Evolutionary conservation across 2,329 filamentous ascomycete genomes (phyloP).

Genomic region (Stylonectria norvegica): DNA sequence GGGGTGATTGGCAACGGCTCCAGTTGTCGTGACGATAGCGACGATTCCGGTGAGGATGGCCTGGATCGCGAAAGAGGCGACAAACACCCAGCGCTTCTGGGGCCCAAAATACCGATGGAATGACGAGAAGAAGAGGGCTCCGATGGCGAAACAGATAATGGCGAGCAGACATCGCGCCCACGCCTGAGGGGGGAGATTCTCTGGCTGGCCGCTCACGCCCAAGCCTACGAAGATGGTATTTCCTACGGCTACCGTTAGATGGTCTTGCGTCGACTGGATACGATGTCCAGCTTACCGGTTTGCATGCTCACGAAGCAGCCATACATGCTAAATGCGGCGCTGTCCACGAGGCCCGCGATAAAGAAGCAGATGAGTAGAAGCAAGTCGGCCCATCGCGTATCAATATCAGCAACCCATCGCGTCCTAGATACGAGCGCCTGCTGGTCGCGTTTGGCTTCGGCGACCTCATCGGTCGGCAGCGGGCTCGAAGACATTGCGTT

Average conservation of each 20-base stretch:
- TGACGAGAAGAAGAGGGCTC: constrained; percentile 26
- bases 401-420: constrained; percentile 20
- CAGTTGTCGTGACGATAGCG: constrained; percentile 22
- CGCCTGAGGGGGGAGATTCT: constrained; percentile 23
- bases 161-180: constrained; percentile 29
- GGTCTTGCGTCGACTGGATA: too few species aligned
- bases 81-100: constrained; percentile 27
- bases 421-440: constrained; percentile 8
- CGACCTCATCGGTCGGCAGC: constrained; percentile 3
- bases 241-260: constrained; percentile 6
- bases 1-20: constrained; percentile 20
- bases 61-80: constrained; percentile 21
- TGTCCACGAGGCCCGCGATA: constrained; percentile 25
- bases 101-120: constrained; percentile 26
- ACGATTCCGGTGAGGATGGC: constrained; percentile 22
- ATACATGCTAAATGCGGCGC: constrained; percentile 28
- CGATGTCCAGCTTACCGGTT: constrained; percentile 17
- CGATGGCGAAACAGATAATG: constrained; percentile 23
- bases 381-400: constrained; percentile 22
- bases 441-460: not conserved
- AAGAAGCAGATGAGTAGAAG: constrained; percentile 25
- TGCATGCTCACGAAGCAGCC: constrained; percentile 30
- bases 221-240: constrained; percentile 28
- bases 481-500: constrained; percentile 4
- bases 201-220: constrained; percentile 24